phyloP scores from a whole-genome alignment of 2,329 filamentous ascomycete species.

The Furcasterigmium sp. region DNA sequence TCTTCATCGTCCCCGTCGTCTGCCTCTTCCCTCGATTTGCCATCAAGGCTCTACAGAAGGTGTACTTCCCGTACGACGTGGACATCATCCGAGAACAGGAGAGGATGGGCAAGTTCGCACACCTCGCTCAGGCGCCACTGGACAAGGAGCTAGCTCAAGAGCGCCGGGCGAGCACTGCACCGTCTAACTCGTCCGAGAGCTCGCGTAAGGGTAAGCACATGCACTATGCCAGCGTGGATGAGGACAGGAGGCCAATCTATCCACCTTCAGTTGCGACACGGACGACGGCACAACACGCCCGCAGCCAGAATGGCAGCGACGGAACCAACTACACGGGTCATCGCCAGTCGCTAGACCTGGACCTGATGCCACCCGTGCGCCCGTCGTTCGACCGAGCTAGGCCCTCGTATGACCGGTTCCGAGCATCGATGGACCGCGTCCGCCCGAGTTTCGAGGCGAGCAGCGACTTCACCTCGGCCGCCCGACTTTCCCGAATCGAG shows the following conservation, averaged over 20 bases:
- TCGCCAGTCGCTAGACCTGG: slow-evolving; percentile 53
- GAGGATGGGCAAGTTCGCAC: slow-evolving; percentile 73
- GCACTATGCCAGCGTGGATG: slow-evolving; percentile 64
- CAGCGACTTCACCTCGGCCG: slow-evolving; percentile 87
- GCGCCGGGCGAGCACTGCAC: slow-evolving; percentile 16
- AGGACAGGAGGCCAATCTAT: slow-evolving; percentile 90
- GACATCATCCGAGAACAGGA: slow-evolving; percentile 96
- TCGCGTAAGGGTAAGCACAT: slow-evolving; percentile 51
- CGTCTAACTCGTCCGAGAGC: slow-evolving; percentile 54
- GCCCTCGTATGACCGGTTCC: slow-evolving; percentile 83
- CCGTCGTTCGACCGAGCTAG: slow-evolving; percentile 64
- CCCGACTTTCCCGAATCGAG: slow-evolving; percentile 78
- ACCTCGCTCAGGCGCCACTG: slow-evolving; percentile 45
- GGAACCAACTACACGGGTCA: slow-evolving; percentile 82
- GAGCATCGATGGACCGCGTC: slow-evolving; percentile 81
- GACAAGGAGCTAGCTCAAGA: slow-evolving; percentile 24
- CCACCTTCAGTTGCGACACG: slow-evolving; percentile 81
- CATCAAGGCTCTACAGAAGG: slow-evolving; percentile 85
- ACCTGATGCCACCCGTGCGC: slow-evolving; percentile 25
- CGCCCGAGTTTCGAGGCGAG: slow-evolving; percentile 81
- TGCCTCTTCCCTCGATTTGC: slow-evolving; percentile 84
- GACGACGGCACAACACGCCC: slow-evolving; percentile 66
- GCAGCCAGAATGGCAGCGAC: slow-evolving; percentile 88
- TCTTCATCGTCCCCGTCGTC: slow-evolving; percentile 72
- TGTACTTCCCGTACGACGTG: slow-evolving; percentile 87